Evolutionary conservation across 345 rosid species (phyloP), one percentile per base, ranked within the genome.

Genomic region (Arabidopsis arenosa): DNA sequence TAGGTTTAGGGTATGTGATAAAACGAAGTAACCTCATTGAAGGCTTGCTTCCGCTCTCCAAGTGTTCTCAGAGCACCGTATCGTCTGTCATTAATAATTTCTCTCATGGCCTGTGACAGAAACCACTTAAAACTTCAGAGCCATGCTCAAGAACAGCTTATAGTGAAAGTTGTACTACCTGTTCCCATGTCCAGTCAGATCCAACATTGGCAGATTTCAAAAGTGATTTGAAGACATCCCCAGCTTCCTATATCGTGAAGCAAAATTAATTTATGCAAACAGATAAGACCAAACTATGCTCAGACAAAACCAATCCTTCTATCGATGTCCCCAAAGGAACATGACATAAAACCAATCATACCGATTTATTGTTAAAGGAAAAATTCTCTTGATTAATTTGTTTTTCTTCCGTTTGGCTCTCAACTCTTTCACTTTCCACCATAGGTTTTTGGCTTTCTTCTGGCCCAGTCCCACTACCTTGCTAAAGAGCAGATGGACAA

Each of bases 121-220:
- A 52, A 80, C 65, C 40, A 78, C 17, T 65, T 59, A 30, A 72
- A 75, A 55, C 55, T 37, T 81, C 49, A 85, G 68, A 60, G 44
- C 63, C 59, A 47, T 74, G 44, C 35, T 56, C 54, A 53, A 26
- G 63, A 55, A 43, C 63, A 63, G 54, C 65, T 36, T 54, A 65
- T 49, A 58, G 74, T 5, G 10, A 76, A 43, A 57, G 75, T 32
- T 75, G 64, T 65, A 82, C 14, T 79, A 93, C 98, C 90, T 92
- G 99, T 72, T 95, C 99, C 99, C 99, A 95, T 49, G 93, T 87
- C 97, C 96, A 95, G 85, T 90, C 97, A 80, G 92, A 80, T 68
- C 90, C 88, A 79, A 95, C 86, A 83, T 87, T 92, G 80, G 85
- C 85, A 21, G 88, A 85, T 74, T 95, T 90, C 84, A 95, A 72